Conservation (phyloP, 1,139 yeast species). For the Yamadazyma jaroonii region DNA sequence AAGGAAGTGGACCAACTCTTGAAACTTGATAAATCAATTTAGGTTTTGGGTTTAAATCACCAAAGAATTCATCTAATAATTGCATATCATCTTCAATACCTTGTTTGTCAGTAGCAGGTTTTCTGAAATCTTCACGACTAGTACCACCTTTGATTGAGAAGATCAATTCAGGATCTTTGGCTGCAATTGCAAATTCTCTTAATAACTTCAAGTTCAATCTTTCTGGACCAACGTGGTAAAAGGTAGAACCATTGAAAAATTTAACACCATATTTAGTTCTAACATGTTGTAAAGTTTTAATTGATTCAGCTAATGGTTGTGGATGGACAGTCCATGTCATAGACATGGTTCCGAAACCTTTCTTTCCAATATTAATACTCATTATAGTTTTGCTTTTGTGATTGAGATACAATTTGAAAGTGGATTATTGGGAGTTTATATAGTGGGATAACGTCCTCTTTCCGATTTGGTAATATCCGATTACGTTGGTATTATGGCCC, state of each 20-base stretch:
- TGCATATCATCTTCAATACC: slow-evolving; percentile 49
- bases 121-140: slow-evolving; percentile 19
- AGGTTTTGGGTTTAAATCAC: slow-evolving; percentile 28
- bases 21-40: slow-evolving; percentile 66
- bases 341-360: slow-evolving; percentile 66
- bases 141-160: slow-evolving; percentile 69
- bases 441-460: too few species aligned
- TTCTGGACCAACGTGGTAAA: slow-evolving; percentile 55
- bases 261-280: slow-evolving; percentile 44
- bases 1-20: slow-evolving; percentile 56
- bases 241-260: slow-evolving; percentile 73
- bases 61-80: slow-evolving; percentile 38
- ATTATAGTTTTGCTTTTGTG: neutral
- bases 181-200: slow-evolving; percentile 28
- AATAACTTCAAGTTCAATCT: slow-evolving; percentile 38
- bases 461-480: too few species aligned
- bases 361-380: slow-evolving; percentile 5
- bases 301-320: slow-evolving; percentile 45
- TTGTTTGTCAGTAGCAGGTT: slow-evolving; percentile 50
- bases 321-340: slow-evolving; percentile 54
- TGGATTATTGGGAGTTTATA: neutral
- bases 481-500: too few species aligned
- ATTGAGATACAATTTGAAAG: neutral
- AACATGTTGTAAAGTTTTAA: slow-evolving; percentile 47
- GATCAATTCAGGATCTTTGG: slow-evolving; percentile 44